Evolutionary conservation across 768 basidiomycete genomes (phyloP).

Genomic region (Lepiota venenata): DNA sequence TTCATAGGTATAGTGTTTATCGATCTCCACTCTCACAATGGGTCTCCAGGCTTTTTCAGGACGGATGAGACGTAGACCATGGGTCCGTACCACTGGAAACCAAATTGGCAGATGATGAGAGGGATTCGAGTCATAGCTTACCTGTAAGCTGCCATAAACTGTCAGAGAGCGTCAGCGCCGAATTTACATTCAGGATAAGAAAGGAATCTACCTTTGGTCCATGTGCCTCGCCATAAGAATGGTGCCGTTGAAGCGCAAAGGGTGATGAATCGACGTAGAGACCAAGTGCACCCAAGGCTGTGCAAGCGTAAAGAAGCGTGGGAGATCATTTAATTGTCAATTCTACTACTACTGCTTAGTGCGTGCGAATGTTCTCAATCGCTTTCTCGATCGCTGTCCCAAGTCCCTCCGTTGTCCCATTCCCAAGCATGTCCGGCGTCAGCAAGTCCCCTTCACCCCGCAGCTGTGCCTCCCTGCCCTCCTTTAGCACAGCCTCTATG

Average conservation of each 20-base stretch:
- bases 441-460: constrained; percentile 24
- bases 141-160: constrained; percentile 34
- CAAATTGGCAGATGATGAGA: background rate
- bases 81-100: constrained; percentile 34
- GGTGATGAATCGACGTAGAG: too few relatives aligned
- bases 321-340: too few relatives aligned
- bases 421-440: constrained; percentile 36
- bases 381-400: constrained; percentile 28
- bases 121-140: constrained; percentile 7
- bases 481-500: constrained; percentile 33
- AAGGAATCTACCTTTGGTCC: background rate
- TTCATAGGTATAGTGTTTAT: constrained; percentile 50
- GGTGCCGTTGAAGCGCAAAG: too few relatives aligned
- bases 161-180: background rate
- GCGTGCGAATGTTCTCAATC: background rate
- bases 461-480: constrained; percentile 22
- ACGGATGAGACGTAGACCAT: constrained; percentile 47
- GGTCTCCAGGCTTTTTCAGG: constrained; percentile 68
- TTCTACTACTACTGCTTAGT: too few relatives aligned
- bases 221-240: too few relatives aligned
- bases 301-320: too few relatives aligned
- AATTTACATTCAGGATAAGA: background rate
- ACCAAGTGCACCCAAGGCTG: too few relatives aligned
- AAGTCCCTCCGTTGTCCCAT: constrained; percentile 32
- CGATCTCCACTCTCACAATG: constrained; percentile 55